phyloP scores from a whole-genome alignment of 75 land plant genomes.

The Sequoia sempervirens region DNA sequence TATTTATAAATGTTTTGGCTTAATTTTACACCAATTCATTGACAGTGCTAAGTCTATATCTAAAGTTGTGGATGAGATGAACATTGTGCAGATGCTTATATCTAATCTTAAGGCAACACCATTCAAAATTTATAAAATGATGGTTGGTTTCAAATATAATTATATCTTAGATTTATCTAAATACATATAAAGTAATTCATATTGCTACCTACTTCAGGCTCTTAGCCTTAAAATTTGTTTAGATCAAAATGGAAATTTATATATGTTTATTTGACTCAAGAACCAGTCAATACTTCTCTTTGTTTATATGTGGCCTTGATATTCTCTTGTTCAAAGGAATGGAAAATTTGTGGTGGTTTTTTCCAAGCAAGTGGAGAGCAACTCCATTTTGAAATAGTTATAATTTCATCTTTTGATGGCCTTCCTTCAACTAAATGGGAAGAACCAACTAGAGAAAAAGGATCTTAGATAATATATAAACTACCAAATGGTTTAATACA shows the following conservation, averaged over 20 bases:
- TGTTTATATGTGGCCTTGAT: slow-evolving; percentile 63
- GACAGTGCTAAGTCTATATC: slow-evolving; percentile 16
- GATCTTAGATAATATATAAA: too few species aligned
- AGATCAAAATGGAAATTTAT: slow-evolving; percentile 23
- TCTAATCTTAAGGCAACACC: slow-evolving; percentile 40
- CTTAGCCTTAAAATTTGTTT: slow-evolving; percentile 31
- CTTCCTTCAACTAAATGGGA: slow-evolving; percentile 73
- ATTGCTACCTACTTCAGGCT: slow-evolving; percentile 37
- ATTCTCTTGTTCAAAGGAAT: slow-evolving; percentile 47
- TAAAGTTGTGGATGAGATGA: slow-evolving; percentile 27
- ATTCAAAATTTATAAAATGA: slow-evolving; percentile 36
- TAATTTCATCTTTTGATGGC: slow-evolving; percentile 95
- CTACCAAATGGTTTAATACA: too few species aligned
- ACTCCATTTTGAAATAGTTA: slow-evolving; percentile 79
- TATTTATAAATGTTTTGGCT: slow-evolving; percentile 45
- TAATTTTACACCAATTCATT: slow-evolving; percentile 21
- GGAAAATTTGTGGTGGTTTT: slow-evolving; percentile 53
- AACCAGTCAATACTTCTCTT: slow-evolving; percentile 65
- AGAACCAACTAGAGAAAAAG: slow-evolving; percentile 89
- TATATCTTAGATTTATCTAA: slow-evolving; percentile 3
- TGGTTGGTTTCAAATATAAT: slow-evolving; percentile 17
- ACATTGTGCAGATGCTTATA: slow-evolving; percentile 36
- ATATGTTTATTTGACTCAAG: slow-evolving; percentile 34
- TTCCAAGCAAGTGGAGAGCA: slow-evolving; percentile 87
- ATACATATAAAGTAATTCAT: slow-evolving; percentile 14